Conservation (phyloP, 345 rosid species). For the Geranium rotundifolium region DNA sequence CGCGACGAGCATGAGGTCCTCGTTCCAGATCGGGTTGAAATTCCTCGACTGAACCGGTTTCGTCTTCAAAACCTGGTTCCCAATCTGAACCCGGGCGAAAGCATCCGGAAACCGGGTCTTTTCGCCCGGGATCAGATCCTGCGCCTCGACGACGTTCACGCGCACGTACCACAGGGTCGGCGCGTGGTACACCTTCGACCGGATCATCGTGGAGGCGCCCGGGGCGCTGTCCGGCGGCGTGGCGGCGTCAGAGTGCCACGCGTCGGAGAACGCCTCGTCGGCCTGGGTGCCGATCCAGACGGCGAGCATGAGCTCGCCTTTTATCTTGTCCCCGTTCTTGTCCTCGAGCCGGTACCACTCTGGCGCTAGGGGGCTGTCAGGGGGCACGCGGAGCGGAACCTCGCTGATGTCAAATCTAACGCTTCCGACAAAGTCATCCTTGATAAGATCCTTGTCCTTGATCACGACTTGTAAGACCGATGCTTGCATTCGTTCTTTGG, state of each 20-base stretch:
- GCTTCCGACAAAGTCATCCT: conserved; percentile 82
- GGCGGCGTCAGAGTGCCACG: conserved; percentile 99
- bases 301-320: conserved; percentile 91
- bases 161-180: conserved; percentile 92
- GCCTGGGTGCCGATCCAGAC: conserved; percentile 99
- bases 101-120: conserved; percentile 77
- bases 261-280: conserved; percentile 94
- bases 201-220: conserved; percentile 38
- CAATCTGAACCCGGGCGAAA: conserved; percentile 67
- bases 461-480: conserved; percentile 70
- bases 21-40: conserved; percentile 85
- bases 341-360: conserved; percentile 91
- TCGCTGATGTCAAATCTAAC: conserved; percentile 74
- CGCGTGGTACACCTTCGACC: conserved; percentile 92
- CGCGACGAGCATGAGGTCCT: conserved; percentile 83
- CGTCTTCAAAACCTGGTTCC: conserved; percentile 71
- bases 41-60: conserved; percentile 61
- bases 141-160: conserved; percentile 85
- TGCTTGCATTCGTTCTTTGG: conserved; percentile 90
- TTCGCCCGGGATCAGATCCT: conserved; percentile 69
- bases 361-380: conserved; percentile 95
- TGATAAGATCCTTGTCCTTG: conserved; percentile 79
- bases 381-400: conserved; percentile 87
- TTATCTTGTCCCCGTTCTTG: conserved; percentile 70
- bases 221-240: conserved; percentile 56